Evolutionary conservation across 352 stramenopile genomes (phyloP).

Genomic region (Globisporangium camurandrum): DNA sequence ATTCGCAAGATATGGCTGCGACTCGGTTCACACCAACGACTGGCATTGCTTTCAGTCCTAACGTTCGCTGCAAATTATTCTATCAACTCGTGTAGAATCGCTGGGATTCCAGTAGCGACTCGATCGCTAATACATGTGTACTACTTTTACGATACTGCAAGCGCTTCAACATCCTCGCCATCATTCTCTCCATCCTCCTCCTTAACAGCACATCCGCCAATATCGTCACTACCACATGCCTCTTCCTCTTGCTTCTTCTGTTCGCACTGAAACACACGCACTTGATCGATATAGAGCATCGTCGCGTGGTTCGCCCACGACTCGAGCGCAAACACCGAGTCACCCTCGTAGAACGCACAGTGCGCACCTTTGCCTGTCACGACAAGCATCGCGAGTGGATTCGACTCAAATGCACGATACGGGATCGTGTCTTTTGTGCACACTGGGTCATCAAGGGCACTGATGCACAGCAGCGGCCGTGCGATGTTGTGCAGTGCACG

Average conservation of each 20-base stretch:
- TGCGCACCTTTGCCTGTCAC: slow-evolving; percentile 54
- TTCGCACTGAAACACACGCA: slow-evolving; percentile 32
- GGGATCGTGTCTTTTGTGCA: slow-evolving; percentile 70
- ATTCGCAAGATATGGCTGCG: no score
- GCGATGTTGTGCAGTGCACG: slow-evolving; percentile 41
- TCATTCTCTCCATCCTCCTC: no score
- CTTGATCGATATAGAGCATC: slow-evolving; percentile 53
- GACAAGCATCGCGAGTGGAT: slow-evolving; percentile 46
- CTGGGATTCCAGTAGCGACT: no score
- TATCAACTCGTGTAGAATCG: no score
- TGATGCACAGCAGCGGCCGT: slow-evolving; percentile 62
- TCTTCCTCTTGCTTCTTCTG: neutral
- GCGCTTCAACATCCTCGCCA: no score
- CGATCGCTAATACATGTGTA: no score
- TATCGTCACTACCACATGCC: neutral
- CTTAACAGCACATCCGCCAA: no score
- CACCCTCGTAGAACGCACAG: slow-evolving; percentile 71
- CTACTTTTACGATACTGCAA: no score
- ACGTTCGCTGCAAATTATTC: no score
- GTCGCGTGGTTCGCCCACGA: slow-evolving; percentile 54
- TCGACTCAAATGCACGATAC: slow-evolving; percentile 42
- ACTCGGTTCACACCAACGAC: no score
- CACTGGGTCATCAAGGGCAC: slow-evolving; percentile 70
- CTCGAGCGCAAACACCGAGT: slow-evolving; percentile 29
- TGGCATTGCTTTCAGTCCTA: no score